A percentile compares a stretch with the other conserved stretches of the same genome.
phyloP scores from a whole-genome alignment of 1,284 basidiomycete species.

The Mycocalia duriaeana region DNA sequence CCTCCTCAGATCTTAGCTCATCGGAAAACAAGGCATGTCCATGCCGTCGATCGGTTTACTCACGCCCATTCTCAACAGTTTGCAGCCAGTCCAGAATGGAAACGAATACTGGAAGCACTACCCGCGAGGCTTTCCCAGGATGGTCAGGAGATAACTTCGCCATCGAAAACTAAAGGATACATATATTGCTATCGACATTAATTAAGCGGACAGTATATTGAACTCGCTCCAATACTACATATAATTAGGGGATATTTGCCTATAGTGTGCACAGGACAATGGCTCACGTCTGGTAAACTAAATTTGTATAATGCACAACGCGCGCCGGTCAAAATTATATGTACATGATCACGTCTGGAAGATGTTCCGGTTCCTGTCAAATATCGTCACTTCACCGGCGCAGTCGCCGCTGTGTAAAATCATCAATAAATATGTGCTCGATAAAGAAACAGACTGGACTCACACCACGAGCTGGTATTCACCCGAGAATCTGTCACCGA shows the following conservation, averaged over 20 bases:
- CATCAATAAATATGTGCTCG: conserved; percentile 5
- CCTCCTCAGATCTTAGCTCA: conserved; percentile 14
- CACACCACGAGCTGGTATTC: conserved; percentile 61
- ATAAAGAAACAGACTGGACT: conserved; percentile 28
- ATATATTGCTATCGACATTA: too few relatives aligned
- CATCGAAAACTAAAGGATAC: too few relatives aligned
- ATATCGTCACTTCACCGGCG: conserved; percentile 31
- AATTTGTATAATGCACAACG: too few relatives aligned
- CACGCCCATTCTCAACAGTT: not conserved
- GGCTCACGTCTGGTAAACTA: too few relatives aligned
- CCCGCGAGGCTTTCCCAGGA: conserved; percentile 21
- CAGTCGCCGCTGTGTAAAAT: conserved; percentile 29
- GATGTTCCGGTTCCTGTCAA: conserved; percentile 16
- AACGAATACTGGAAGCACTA: conserved; percentile 23
- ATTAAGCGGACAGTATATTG: too few relatives aligned
- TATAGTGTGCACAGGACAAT: too few relatives aligned
- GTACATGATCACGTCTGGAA: too few relatives aligned
- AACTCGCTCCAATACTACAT: too few relatives aligned
- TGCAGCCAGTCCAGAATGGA: conserved; percentile 18
- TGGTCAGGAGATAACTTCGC: too few relatives aligned
- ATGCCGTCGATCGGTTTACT: not conserved
- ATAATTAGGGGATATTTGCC: too few relatives aligned
- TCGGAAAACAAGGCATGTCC: conserved; percentile 13
- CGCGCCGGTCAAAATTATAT: too few relatives aligned
- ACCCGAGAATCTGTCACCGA: conserved; percentile 48